Percentiles rank a stretch among this genome's conserved stretches.
Conservation (phyloP, 306 rosid genomes). For the Benincasa hispida region DNA sequence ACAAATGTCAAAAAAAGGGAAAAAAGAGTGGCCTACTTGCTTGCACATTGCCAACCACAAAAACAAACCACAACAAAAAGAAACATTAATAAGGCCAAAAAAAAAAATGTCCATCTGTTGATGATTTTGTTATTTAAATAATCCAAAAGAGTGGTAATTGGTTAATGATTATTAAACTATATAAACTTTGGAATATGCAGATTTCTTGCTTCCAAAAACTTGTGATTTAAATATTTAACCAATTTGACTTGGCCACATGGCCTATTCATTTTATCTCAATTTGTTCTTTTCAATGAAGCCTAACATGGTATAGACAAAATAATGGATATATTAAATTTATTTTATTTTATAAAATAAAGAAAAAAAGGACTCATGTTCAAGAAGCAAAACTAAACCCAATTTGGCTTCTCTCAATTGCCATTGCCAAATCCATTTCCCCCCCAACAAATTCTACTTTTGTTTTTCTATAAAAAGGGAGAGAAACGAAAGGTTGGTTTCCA, state of each 20-base stretch:
- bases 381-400: background rate
- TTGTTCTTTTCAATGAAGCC: constrained; percentile 1
- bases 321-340: background rate
- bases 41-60: background rate
- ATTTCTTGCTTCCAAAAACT: background rate
- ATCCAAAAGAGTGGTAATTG: background rate
- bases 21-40: background rate
- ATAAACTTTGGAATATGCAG: background rate
- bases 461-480: background rate
- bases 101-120: background rate
- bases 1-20: background rate
- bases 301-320: background rate
- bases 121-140: background rate
- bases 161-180: background rate
- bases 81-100: background rate
- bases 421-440: too few relatives aligned
- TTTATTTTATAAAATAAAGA: background rate
- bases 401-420: background rate
- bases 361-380: background rate
- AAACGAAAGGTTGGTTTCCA: too few relatives aligned
- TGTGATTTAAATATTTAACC: background rate
- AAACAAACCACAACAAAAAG: background rate
- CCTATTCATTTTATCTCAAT: background rate
- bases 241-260: background rate
- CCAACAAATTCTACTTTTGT: background rate